Evolutionary conservation across 1,284 basidiomycete species (phyloP).

Genomic region (Cutaneotrichosporon sp.): DNA sequence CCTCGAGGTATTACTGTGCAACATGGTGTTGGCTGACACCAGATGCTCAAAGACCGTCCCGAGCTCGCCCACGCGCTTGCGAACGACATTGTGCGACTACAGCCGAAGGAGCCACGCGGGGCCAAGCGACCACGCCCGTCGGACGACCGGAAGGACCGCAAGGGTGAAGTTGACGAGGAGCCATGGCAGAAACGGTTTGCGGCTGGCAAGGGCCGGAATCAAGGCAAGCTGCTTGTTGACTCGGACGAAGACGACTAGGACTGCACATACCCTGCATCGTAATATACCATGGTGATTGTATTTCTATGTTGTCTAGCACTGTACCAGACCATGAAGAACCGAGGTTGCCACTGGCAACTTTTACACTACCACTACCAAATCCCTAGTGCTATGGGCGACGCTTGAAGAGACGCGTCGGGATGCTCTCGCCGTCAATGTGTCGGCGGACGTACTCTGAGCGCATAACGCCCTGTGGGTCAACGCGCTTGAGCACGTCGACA

Average conservation of each 20-base stretch:
- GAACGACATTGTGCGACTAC: constrained; percentile 21
- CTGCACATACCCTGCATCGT: constrained; percentile 7
- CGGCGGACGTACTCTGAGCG: constrained; percentile 53
- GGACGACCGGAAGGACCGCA: not conserved
- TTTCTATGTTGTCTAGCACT: constrained; percentile 6
- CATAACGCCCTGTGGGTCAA: constrained; percentile 78
- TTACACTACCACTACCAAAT: too few species aligned
- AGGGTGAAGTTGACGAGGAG: constrained; percentile 1
- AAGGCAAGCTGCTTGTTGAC: constrained; percentile 5
- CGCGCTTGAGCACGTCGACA: constrained; percentile 59
- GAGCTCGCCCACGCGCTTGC: constrained; percentile 29
- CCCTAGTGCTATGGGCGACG: constrained; percentile 6
- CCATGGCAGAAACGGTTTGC: constrained; percentile 5
- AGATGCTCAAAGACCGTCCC: constrained; percentile 30
- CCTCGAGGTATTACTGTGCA: constrained; percentile 31
- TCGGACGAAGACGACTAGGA: not conserved
- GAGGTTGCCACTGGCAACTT: not conserved
- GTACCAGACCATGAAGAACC: not conserved
- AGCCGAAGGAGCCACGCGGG: not conserved
- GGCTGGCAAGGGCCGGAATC: constrained; percentile 1
- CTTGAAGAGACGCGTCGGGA: constrained; percentile 40
- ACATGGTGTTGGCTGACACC: not conserved
- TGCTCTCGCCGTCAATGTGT: constrained; percentile 51
- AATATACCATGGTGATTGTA: not conserved
- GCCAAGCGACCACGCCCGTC: not conserved